Evolutionary conservation across 2,329 filamentous ascomycete species (phyloP).

Genomic region (Diaporthe australafricana): DNA sequence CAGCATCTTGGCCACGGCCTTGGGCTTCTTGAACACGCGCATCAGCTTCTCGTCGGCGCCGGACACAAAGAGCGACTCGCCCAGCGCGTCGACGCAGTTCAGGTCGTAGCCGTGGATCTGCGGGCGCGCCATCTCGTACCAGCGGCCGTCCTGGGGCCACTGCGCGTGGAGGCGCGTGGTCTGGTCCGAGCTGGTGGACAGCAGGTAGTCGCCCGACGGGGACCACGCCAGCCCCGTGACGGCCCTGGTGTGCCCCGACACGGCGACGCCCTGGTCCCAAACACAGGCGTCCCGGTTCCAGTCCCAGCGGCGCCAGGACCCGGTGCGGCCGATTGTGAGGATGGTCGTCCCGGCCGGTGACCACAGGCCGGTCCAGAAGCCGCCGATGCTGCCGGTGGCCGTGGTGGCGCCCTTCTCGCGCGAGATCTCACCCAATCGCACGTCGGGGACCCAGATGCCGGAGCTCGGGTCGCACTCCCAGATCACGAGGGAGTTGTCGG

Average conservation of each 20-base stretch:
- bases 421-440: constrained; percentile 92
- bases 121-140: constrained; percentile 95
- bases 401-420: constrained; percentile 95
- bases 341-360: constrained; percentile 80
- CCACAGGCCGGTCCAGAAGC: constrained; percentile 97
- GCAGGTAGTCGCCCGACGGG: constrained; percentile 79
- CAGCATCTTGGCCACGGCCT: constrained; percentile 82
- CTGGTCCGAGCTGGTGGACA: constrained; percentile 92
- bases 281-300: constrained; percentile 69
- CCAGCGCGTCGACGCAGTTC: constrained; percentile 88
- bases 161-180: constrained; percentile 88
- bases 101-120: constrained; percentile 99
- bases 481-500: constrained; percentile 93
- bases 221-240: constrained; percentile 90
- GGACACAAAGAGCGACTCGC: constrained; percentile 83
- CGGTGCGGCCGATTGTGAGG: constrained; percentile 87
- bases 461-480: constrained; percentile 89
- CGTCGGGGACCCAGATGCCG: constrained; percentile 90
- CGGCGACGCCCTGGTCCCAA: constrained; percentile 82
- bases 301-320: constrained; percentile 91
- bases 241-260: constrained; percentile 85
- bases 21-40: constrained; percentile 92
- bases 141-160: constrained; percentile 77
- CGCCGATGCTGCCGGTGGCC: constrained; percentile 93
- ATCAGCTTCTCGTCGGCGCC: constrained; percentile 98